Conservation (phyloP, 202 grass and related monocot species). For the Hordeum pubiflorum region DNA sequence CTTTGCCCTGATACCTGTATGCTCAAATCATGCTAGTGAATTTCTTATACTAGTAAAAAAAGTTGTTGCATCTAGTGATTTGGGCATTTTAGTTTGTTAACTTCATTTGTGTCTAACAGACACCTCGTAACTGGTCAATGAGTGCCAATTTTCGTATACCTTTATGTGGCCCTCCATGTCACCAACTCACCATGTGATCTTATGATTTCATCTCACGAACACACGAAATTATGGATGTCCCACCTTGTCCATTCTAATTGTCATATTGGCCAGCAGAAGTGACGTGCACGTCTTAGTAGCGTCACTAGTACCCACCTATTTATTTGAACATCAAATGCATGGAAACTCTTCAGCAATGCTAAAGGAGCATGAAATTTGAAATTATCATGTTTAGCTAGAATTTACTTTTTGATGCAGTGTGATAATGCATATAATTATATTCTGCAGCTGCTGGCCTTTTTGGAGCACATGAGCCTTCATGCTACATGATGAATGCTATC, state of each 20-base stretch:
- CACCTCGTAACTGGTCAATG: neutral
- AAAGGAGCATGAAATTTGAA: neutral
- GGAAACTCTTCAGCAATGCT: neutral
- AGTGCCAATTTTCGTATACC: neutral
- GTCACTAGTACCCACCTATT: neutral
- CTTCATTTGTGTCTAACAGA: neutral
- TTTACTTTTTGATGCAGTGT: neutral
- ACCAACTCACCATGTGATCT: neutral
- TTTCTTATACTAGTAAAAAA: conserved; percentile 11
- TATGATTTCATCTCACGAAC: conserved; percentile 23
- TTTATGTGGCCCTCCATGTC: neutral
- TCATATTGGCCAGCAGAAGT: conserved; percentile 25
- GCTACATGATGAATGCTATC: conserved; percentile 11
- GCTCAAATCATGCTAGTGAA: conserved; percentile 5
- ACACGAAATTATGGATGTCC: conserved; percentile 4
- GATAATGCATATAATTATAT: neutral
- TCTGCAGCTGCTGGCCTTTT: conserved; percentile 6
- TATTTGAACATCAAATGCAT: neutral
- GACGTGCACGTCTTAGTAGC: neutral
- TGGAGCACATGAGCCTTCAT: neutral
- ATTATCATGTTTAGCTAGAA: neutral
- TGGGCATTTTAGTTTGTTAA: neutral
- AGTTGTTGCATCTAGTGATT: neutral
- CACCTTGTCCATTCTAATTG: conserved; percentile 16
- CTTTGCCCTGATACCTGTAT: neutral